Percentiles rank a stretch among this genome's conserved stretches.
Evolutionary conservation across 192 early-diverging fungal genomes (phyloP).

Genomic region (Rhizophagus sp.): DNA sequence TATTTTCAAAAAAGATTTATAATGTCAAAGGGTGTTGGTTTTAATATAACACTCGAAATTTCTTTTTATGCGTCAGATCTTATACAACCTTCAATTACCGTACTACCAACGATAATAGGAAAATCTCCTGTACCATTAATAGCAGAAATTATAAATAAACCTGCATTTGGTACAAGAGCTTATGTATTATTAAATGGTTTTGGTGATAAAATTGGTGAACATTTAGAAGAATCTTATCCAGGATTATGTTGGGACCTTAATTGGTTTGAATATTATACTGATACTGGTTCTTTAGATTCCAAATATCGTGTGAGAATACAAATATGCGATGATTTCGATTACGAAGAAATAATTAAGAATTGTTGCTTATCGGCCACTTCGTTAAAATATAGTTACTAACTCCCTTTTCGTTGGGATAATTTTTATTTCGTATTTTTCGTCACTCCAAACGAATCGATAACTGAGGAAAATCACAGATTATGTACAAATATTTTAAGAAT

Average conservation of each 20-base stretch:
- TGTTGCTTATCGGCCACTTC: background rate
- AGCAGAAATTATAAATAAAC: background rate
- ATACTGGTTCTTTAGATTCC: background rate
- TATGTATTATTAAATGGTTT: constrained; percentile 12
- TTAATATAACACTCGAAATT: constrained; percentile 11
- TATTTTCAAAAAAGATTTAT: constrained; percentile 21
- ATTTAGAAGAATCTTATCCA: constrained; percentile 7
- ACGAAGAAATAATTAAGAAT: constrained; percentile 17
- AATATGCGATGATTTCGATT: constrained; percentile 11
- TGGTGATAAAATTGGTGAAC: constrained; percentile 11
- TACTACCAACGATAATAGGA: constrained; percentile 2
- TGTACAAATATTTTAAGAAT: too few relatives aligned
- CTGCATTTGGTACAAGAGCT: background rate
- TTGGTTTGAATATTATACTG: background rate
- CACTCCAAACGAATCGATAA: too few relatives aligned
- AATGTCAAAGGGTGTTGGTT: constrained; percentile 2
- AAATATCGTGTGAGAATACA: constrained; percentile 3
- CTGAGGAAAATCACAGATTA: too few relatives aligned
- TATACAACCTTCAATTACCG: background rate
- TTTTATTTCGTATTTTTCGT: too few relatives aligned
- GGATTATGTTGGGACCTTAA: constrained; percentile 19
- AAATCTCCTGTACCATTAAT: constrained; percentile 7
- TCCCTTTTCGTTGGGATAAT: too few relatives aligned
- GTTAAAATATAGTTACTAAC: background rate
- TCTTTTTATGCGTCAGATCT: constrained; percentile 4